Percentiles rank a stretch among this genome's conserved stretches.
These are phyloP conservation scores for Punica granatum DNA, from an alignment of 345 rosid genomes.

Conservation along the genomic window DNA sequence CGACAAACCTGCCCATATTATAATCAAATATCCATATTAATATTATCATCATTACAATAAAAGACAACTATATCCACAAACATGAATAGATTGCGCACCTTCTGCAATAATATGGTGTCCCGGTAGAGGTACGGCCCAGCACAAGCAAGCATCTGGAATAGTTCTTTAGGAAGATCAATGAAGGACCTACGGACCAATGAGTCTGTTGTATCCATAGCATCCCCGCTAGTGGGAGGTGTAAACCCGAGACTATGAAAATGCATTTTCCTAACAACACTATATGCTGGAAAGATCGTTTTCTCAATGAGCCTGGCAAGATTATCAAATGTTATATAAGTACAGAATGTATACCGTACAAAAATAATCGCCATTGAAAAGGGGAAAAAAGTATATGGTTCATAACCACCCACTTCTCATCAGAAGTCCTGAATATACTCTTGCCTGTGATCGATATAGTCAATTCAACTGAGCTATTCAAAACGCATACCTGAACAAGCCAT, in stretches of 20 bases:
- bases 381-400: neutral
- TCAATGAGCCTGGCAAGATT: slow-evolving; percentile 67
- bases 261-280: slow-evolving; percentile 46
- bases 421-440: neutral
- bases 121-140: slow-evolving; percentile 89
- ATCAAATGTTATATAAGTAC: neutral
- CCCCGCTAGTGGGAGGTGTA: slow-evolving; percentile 25
- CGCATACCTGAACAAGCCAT: slow-evolving; percentile 69
- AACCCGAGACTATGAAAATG: slow-evolving; percentile 45
- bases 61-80: slow-evolving; percentile 8
- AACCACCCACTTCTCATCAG: neutral
- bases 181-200: slow-evolving; percentile 23
- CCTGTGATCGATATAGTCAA: neutral
- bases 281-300: slow-evolving; percentile 51
- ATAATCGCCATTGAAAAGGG: neutral
- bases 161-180: slow-evolving; percentile 69
- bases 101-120: slow-evolving; percentile 79
- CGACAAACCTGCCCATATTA: slow-evolving; percentile 73
- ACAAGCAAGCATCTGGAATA: slow-evolving; percentile 89
- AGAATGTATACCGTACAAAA: neutral
- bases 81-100: slow-evolving; percentile 38
- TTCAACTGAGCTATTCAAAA: neutral
- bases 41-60: slow-evolving; percentile 9
- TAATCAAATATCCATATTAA: slow-evolving; percentile 1
- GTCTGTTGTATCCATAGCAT: slow-evolving; percentile 36